Percentiles rank a stretch among this genome's conserved stretches.
Conservation (phyloP, 495 filamentous ascomycete species). For the Peziza echinospora region DNA sequence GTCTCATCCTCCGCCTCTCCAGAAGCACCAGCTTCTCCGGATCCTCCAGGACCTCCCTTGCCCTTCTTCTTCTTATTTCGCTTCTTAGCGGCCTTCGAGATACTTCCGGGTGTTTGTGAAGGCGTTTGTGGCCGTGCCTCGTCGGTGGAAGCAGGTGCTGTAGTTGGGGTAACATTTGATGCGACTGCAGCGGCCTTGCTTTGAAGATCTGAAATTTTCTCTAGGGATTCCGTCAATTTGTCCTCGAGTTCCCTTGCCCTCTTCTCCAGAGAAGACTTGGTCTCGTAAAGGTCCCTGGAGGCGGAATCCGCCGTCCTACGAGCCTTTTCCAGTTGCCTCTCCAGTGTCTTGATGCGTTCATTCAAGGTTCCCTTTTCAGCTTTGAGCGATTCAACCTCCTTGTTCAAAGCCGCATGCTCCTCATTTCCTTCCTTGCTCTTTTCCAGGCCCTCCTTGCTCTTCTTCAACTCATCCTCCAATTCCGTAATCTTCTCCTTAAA, state of each 20-base stretch:
- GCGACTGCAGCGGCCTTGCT: slow-evolving; percentile 4
- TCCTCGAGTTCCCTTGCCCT: slow-evolving; percentile 4
- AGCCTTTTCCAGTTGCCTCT: slow-evolving; percentile 4
- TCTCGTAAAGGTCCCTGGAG: background rate
- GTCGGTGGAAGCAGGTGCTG: slow-evolving; percentile 4
- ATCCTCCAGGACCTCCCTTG: slow-evolving; percentile 29
- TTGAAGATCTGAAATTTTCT: slow-evolving; percentile 2
- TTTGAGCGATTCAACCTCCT: slow-evolving; percentile 23
- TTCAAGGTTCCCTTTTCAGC: slow-evolving; percentile 30
- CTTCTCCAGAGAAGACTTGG: background rate
- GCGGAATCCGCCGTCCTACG: slow-evolving; percentile 1
- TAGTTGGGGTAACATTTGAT: slow-evolving; percentile 4
- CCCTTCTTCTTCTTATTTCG: slow-evolving; percentile 75
- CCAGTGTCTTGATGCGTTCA: slow-evolving; percentile 30
- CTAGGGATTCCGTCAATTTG: slow-evolving; percentile 4
- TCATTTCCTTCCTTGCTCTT: slow-evolving; percentile 10
- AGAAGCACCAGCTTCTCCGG: slow-evolving; percentile 20
- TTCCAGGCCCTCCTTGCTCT: slow-evolving; percentile 4
- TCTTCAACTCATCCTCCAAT: slow-evolving; percentile 2
- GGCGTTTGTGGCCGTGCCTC: slow-evolving; percentile 11
- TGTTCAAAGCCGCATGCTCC: slow-evolving; percentile 8
- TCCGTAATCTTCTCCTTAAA: slow-evolving; percentile 18
- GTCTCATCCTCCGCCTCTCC: slow-evolving; percentile 8
- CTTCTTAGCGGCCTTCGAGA: slow-evolving; percentile 31
- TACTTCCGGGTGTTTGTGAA: slow-evolving; percentile 4